These are phyloP conservation scores for Suhomyces emberorum DNA, from an alignment of 805 yeast species.

Conservation along the genomic window DNA sequence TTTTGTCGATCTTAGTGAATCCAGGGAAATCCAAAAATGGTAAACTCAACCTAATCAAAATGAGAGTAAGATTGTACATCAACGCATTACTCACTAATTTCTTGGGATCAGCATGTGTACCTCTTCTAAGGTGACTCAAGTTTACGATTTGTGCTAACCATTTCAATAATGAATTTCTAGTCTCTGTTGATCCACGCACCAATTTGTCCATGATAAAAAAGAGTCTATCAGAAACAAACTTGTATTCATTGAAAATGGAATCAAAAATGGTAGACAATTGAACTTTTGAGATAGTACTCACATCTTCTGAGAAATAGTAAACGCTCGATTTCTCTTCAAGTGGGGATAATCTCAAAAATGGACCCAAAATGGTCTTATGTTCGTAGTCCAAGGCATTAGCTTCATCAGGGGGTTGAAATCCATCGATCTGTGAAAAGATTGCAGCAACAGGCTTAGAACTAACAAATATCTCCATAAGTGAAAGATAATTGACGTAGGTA, in stretches of 20 bases:
- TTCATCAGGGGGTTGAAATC: slow-evolving; percentile 46
- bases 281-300: slow-evolving; percentile 19
- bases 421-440: slow-evolving; percentile 52
- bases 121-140: slow-evolving; percentile 80
- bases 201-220: slow-evolving; percentile 70
- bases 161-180: slow-evolving; percentile 61
- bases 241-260: slow-evolving; percentile 63
- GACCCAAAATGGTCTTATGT: slow-evolving; percentile 66
- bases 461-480: slow-evolving; percentile 56
- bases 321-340: slow-evolving; percentile 50
- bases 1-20: slow-evolving; percentile 68
- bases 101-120: slow-evolving; percentile 70
- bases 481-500: slow-evolving; percentile 50
- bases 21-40: slow-evolving; percentile 73
- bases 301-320: slow-evolving; percentile 38
- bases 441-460: slow-evolving; percentile 61
- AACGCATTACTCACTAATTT: slow-evolving; percentile 75
- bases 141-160: slow-evolving; percentile 77
- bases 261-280: slow-evolving; percentile 52
- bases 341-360: slow-evolving; percentile 74
- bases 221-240: slow-evolving; percentile 55
- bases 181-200: slow-evolving; percentile 64
- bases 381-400: slow-evolving; percentile 53
- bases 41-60: slow-evolving; percentile 68
- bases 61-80: slow-evolving; percentile 69